phyloP scores from a whole-genome alignment of 2,329 filamentous ascomycete genomes.

The Fusarium sp. region DNA sequence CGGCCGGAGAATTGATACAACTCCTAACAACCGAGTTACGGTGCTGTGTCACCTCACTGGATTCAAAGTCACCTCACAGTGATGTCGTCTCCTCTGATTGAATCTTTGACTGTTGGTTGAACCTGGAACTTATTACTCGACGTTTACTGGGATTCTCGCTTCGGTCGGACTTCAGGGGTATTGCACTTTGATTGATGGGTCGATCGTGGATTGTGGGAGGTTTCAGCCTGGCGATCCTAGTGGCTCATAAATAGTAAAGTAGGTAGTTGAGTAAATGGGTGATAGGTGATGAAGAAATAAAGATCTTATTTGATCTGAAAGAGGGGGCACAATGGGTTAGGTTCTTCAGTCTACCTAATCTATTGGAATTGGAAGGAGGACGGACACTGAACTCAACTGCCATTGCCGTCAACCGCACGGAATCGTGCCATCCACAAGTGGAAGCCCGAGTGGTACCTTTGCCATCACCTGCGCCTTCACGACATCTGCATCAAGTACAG shows the following conservation, averaged over 20 bases:
- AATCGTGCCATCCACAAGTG: slow-evolving; percentile 11
- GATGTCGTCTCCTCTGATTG: slow-evolving; percentile 5
- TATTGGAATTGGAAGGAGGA: slow-evolving; percentile 17
- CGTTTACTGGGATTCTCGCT: slow-evolving; percentile 17
- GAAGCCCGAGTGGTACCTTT: slow-evolving; percentile 24
- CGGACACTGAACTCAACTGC: slow-evolving; percentile 1
- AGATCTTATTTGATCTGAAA: slow-evolving; percentile 8
- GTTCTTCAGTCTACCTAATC: not conserved
- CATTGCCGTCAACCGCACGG: slow-evolving; percentile 4
- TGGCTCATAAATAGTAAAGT: not conserved
- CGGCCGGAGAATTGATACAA: not conserved
- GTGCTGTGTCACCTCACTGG: slow-evolving; percentile 25
- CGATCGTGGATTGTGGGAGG: slow-evolving; percentile 22
- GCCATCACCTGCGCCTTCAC: slow-evolving; percentile 23
- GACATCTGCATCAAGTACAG: slow-evolving; percentile 10
- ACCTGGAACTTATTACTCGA: slow-evolving; percentile 28
- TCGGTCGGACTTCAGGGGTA: slow-evolving; percentile 5
- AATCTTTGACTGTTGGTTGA: slow-evolving; percentile 13
- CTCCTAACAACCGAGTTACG: not conserved
- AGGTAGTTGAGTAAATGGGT: not conserved
- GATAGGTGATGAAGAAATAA: not conserved
- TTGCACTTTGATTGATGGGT: slow-evolving; percentile 19
- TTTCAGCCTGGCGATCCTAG: slow-evolving; percentile 34
- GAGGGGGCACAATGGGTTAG: not conserved
- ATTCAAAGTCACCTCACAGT: slow-evolving; percentile 33